These are phyloP conservation scores for Yamadazyma buinensis DNA, from an alignment of 1,139 yeast species.

Conservation along the genomic window DNA sequence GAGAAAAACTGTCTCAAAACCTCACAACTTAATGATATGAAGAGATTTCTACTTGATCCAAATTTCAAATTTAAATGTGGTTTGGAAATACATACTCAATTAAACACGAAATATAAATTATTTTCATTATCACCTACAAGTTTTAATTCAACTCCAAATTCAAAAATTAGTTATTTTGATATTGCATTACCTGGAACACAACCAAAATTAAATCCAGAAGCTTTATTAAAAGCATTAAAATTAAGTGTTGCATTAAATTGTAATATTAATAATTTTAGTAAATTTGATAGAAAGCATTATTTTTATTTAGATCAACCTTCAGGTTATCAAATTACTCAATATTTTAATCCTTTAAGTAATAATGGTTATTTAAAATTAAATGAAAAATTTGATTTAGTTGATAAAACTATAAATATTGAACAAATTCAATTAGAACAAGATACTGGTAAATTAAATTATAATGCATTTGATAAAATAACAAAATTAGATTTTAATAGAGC, in stretches of 20 bases:
- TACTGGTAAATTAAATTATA: conserved; percentile 79
- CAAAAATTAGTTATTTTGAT: conserved; percentile 75
- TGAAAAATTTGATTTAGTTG: conserved; percentile 52
- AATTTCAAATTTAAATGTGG: conserved; percentile 67
- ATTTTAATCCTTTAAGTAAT: conserved; percentile 72
- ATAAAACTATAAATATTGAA: conserved; percentile 47
- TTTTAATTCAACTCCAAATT: conserved; percentile 58
- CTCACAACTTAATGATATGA: too few species aligned
- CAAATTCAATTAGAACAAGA: conserved; percentile 93
- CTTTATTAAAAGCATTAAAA: conserved; percentile 63
- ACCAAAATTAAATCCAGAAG: conserved; percentile 77
- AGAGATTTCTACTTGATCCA: too few species aligned
- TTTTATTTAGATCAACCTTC: conserved; percentile 95
- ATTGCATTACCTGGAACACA: conserved; percentile 91
- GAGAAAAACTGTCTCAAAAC: too few species aligned
- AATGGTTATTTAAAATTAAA: conserved; percentile 55
- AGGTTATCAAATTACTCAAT: conserved; percentile 95
- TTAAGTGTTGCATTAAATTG: conserved; percentile 73
- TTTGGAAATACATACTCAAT: conserved; percentile 88
- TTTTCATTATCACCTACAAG: conserved; percentile 60
- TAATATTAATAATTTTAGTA: conserved; percentile 50
- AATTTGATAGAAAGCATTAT: conserved; percentile 92
- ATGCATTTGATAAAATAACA: conserved; percentile 36
- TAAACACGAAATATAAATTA: conserved; percentile 68
- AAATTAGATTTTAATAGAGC: conserved; percentile 79